Conservation (phyloP, 352 stramenopile species). For the Phytophthora boehmeriae region DNA sequence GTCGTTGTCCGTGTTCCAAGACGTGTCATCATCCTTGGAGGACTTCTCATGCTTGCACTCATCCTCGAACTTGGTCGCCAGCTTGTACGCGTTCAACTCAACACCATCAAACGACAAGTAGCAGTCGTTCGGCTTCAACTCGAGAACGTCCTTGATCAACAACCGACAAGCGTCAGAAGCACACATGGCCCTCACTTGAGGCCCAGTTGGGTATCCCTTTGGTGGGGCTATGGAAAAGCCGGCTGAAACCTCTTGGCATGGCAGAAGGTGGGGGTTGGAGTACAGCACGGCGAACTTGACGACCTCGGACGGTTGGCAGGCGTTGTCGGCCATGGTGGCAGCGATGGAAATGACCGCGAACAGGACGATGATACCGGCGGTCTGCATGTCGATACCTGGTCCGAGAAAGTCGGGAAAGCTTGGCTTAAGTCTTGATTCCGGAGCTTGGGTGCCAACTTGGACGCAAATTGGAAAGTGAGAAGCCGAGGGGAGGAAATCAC, state of each 20-base stretch:
- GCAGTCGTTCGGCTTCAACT: conserved; percentile 25
- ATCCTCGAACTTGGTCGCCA: neutral
- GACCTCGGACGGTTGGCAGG: conserved; percentile 27
- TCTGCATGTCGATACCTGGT: conserved; percentile 19
- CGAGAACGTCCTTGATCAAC: conserved; percentile 28
- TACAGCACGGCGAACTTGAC: conserved; percentile 35
- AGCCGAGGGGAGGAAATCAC: neutral
- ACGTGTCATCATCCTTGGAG: neutral
- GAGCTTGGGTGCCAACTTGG: conserved; percentile 19
- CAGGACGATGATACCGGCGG: conserved; percentile 25
- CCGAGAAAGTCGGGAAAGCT: neutral
- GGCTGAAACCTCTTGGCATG: conserved; percentile 28
- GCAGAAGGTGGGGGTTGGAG: conserved; percentile 30
- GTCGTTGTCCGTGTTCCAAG: neutral
- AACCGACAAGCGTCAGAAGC: conserved; percentile 16
- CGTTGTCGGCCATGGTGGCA: conserved; percentile 19
- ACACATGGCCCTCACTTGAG: conserved; percentile 36
- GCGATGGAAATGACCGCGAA: conserved; percentile 2
- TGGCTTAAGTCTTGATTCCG: conserved; percentile 2
- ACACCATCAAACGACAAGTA: conserved; percentile 23
- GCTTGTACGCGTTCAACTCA: conserved; percentile 25
- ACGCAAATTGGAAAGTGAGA: conserved; percentile 39
- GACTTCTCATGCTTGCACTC: conserved; percentile 1
- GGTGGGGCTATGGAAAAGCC: conserved; percentile 27
- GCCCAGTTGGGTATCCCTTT: conserved; percentile 23